phyloP scores from a whole-genome alignment of 1,284 basidiomycete species.

The Schizophyllum commune region DNA sequence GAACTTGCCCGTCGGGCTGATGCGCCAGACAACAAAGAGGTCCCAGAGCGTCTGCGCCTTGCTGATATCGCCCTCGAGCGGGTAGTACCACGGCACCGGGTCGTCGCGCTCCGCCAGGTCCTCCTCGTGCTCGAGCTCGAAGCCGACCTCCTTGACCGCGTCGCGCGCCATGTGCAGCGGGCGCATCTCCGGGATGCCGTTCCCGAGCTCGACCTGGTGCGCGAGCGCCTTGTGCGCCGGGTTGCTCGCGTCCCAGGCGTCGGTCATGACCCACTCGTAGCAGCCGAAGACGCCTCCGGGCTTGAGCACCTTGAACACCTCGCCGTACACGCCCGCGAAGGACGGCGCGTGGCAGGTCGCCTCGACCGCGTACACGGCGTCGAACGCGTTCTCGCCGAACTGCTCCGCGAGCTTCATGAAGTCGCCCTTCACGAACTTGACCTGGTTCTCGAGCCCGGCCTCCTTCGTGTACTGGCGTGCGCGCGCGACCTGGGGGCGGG shows the following conservation, averaged over 20 bases:
- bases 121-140: constrained; percentile 87
- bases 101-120: constrained; percentile 88
- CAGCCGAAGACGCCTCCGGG: constrained; percentile 96
- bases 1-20: constrained; percentile 82
- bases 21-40: constrained; percentile 81
- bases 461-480: constrained; percentile 80
- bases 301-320: constrained; percentile 94
- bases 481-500: constrained; percentile 29
- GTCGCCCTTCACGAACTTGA: constrained; percentile 85
- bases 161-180: constrained; percentile 65
- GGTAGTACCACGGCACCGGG: constrained; percentile 90
- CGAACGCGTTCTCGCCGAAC: constrained; percentile 92
- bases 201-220: constrained; percentile 87
- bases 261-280: constrained; percentile 99
- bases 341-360: constrained; percentile 95
- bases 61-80: constrained; percentile 85
- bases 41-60: constrained; percentile 97
- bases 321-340: constrained; percentile 92
- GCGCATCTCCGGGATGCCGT: constrained; percentile 98
- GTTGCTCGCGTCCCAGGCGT: constrained; percentile 82
- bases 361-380: constrained; percentile 98
- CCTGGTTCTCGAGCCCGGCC: constrained; percentile 71
- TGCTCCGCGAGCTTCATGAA: constrained; percentile 94
- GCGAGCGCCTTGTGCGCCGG: constrained; percentile 89
- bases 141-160: constrained; percentile 82